Evolutionary conservation across 2,329 filamentous ascomycete genomes (phyloP), one percentile per base, ranked within the genome.

Genomic region (Apiospora saccharicola): DNA sequence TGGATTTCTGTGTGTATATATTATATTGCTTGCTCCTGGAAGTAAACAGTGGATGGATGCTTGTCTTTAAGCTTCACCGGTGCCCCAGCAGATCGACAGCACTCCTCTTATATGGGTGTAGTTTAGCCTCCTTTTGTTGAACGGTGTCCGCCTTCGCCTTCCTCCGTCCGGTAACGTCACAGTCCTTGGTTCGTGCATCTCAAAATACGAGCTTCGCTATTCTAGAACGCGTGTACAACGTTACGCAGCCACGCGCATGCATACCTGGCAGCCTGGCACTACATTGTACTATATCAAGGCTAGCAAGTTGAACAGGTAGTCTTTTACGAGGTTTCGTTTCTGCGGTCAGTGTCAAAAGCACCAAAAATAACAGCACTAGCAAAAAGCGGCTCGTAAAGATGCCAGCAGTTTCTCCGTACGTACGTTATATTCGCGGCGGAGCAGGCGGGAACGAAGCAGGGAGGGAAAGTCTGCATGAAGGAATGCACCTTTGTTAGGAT

Each of bases 191-290:
- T 64, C 41, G 57, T 64, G 57, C 57, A n/a, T 64, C 8, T 61
- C 30, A 7, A 41, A 64, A 64, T 64, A 64, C 57, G 57, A 64
- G 57, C 34, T 41, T 64, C 34, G 6, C 22, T 12, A 37, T 37
- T 64, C 57, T 64, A 41, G 57, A 64, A 64, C 34, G 57, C 57
- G 57, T 64, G 57, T 64, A 64, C 57, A 37, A 64, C 57, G 57
- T 64, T 41, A 64, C 34, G 57, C 57, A 61, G 53, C 10, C 53
- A 61, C 34, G 53, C 53, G 53, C 24, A 57, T 12, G 49, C n/a
- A 16, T 57, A 12, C n/a, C 26, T 26, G 26, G 16, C 53, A 10
- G 22, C 26, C 26, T 30, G 5, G 19, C 46, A 47, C 16, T 22
- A 2, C 46, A 4, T 37, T 37, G 19, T 16, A 30, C 16, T 34